Evolutionary conservation across 495 filamentous ascomycete species (phyloP), one percentile per base, ranked within the genome.

Genomic region (Choiromyces venosus): DNA sequence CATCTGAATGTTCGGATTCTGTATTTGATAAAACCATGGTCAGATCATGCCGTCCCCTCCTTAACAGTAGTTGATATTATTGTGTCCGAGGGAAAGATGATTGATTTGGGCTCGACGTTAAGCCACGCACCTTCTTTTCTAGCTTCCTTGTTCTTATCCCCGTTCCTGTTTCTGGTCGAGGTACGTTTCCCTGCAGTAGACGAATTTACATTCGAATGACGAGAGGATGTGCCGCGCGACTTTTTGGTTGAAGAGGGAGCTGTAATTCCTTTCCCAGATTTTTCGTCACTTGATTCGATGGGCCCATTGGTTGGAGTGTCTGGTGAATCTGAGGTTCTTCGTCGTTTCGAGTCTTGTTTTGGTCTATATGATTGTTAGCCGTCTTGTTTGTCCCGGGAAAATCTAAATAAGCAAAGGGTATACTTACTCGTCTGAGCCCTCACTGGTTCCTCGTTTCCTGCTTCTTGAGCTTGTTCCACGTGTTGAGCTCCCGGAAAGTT

Each of bases 351-450:
- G 35, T 85, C 83, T 78, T 77, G 75, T 21, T 87, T 82, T 71
- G 71, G 73, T 71, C 79, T 82, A 73, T 29, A 71, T 78, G 65
- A 77, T 69, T 39, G 77, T 72, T 66, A 80, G 73, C 69, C 66
- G 70, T 77, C 73, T 69, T 42, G 52, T 44, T 67, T 67, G 69
- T 37, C 74, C 67, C 73, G 67, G 69, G 76, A 75, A 68, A 74
- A 69, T 56, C 69, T 69, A 67, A 73, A 37, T 73, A 70, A 71
- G 70, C 66, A 36, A 65, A 72, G 61, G 66, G 25, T 65, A 68
- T 78, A 87, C 92, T 82, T 85, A 98, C 95, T 94, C 91, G 86
- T 97, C 93, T 33, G 80, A 81, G 36, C 92, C 96, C 72, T 94
- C 93, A 81, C 94, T 96, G 78, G 95, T 87, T 68, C 89, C 92